These are phyloP conservation scores for Aspergillus wentii DNA, from an alignment of 495 filamentous ascomycete species.

Conservation along the genomic window DNA sequence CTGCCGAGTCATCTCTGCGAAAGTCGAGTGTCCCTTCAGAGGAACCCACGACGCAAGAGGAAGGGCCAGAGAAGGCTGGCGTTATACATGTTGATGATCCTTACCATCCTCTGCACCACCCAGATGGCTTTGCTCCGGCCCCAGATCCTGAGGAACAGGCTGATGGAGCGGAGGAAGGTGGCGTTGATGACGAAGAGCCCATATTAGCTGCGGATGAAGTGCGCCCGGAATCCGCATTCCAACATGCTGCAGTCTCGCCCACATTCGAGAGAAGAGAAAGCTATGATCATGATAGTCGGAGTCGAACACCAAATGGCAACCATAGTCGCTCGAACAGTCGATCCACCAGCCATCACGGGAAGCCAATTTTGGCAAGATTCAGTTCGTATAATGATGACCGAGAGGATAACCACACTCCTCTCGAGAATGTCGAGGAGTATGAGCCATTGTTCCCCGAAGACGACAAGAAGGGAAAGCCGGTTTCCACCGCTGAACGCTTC, in stretches of 20 bases:
- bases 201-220: conserved; percentile 93
- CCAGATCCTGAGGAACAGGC: conserved; percentile 33
- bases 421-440: conserved; percentile 91
- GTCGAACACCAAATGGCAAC: conserved; percentile 47
- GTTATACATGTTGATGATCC: conserved; percentile 77
- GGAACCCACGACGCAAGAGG: conserved; percentile 25
- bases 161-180: conserved; percentile 28
- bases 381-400: conserved; percentile 45
- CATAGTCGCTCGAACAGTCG: conserved; percentile 71
- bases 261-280: conserved; percentile 56
- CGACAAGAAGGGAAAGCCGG: conserved; percentile 49
- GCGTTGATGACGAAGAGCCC: conserved; percentile 55
- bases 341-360: conserved; percentile 58
- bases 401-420: conserved; percentile 57
- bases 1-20: conserved; percentile 54
- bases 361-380: conserved; percentile 40
- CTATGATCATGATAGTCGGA: conserved; percentile 49
- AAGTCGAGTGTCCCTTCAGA: conserved; percentile 46
- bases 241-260: conserved; percentile 73
- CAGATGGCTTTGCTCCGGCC: conserved; percentile 50
- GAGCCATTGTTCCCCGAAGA: conserved; percentile 93
- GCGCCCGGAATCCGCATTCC: conserved; percentile 64
- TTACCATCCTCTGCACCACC: conserved; percentile 55
- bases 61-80: conserved; percentile 49
- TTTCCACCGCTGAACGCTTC: conserved; percentile 54